Evolutionary conservation across 2,329 filamentous ascomycete species (phyloP), one percentile per base, ranked within the genome.

Genomic region (Ophiocordyceps camponoti-saundersi): DNA sequence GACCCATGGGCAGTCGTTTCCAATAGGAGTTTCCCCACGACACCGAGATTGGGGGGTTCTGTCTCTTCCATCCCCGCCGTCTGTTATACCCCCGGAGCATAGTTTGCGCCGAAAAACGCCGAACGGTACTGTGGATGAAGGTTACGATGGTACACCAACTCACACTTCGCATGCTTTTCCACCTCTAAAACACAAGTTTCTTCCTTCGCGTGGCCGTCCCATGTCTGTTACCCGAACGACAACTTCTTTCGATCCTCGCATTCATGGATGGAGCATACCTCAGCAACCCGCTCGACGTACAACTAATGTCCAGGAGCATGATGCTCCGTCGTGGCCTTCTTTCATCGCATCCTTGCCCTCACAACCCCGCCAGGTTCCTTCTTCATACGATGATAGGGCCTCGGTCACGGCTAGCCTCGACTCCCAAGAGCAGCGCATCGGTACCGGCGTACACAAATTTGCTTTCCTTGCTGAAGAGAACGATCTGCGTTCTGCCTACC

Each of bases 31-130:
- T n/a, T 58, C 57, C 21, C 61, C 58, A 48, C 48, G 56, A 21
- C 58, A 58, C 46, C 47, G 55, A 26, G 53, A 55, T 18, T 51
- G 54, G 34, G 53, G 45, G n/a, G 36, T 42, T n/a, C 44, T 43
- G 10, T 50, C 36, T 47, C 48, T 45, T 44, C 52, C 34, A 42
- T 46, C 40, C 49, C 50, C 44, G 44, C 50, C 30, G 47, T 45
- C 43, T 46, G 48, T 44, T 43, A 50, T 50, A 11, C 55, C 59
- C 52, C 48, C 56, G 39, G 61, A 64, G 47, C 60, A 64, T 61
- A 84, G 86, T 55, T 70, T 95, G 48, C 79, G 90, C 53, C 79
- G 90, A 53, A 96, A 96, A 64, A 96, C 90, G 10, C 92, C 90
- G 5, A 90, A 82, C 57, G 92, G 90, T n/a, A 95, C 88, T 36